phyloP scores from a whole-genome alignment of 495 filamentous ascomycete genomes.

The Penicillium diatomitis region DNA sequence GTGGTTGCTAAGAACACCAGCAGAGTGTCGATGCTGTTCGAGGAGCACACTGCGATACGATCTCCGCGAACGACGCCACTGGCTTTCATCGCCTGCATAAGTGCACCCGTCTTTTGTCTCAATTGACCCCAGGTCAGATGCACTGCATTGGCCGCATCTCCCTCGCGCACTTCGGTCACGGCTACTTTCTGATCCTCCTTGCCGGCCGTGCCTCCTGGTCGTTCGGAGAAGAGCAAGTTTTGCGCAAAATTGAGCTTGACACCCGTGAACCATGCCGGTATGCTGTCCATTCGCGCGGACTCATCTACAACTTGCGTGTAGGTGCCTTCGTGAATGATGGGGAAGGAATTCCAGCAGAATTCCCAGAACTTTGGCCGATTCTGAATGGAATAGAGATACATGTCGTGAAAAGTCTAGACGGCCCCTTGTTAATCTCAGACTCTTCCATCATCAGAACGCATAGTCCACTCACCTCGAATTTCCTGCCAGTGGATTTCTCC shows the following conservation, averaged over 20 bases:
- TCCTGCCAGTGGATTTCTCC: conserved; percentile 10
- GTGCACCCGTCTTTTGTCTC: conserved; percentile 40
- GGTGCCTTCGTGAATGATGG: conserved; percentile 51
- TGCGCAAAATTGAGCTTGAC: conserved; percentile 71
- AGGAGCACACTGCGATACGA: conserved; percentile 59
- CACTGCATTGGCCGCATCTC: conserved; percentile 41
- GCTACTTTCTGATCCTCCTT: conserved; percentile 67
- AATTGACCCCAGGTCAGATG: conserved; percentile 57
- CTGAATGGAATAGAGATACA: conserved; percentile 54
- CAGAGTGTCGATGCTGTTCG: conserved; percentile 66
- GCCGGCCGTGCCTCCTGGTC: conserved; percentile 13
- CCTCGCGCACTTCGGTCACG: conserved; percentile 64
- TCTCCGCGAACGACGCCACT: conserved; percentile 59
- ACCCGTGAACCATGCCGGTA: conserved; percentile 54
- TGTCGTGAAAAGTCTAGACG: conserved; percentile 40
- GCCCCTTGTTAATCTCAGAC: not conserved
- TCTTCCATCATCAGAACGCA: no score
- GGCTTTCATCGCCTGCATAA: conserved; percentile 54
- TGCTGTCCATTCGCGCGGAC: conserved; percentile 52
- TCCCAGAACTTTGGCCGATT: conserved; percentile 58
- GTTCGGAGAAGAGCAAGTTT: conserved; percentile 51
- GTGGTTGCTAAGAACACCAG: conserved; percentile 54
- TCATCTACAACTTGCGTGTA: conserved; percentile 58
- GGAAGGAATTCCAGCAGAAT: conserved; percentile 47
- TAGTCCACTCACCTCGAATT: conserved; percentile 11